Conservation (phyloP, 805 yeast species). For the Komagataella pastoris region DNA sequence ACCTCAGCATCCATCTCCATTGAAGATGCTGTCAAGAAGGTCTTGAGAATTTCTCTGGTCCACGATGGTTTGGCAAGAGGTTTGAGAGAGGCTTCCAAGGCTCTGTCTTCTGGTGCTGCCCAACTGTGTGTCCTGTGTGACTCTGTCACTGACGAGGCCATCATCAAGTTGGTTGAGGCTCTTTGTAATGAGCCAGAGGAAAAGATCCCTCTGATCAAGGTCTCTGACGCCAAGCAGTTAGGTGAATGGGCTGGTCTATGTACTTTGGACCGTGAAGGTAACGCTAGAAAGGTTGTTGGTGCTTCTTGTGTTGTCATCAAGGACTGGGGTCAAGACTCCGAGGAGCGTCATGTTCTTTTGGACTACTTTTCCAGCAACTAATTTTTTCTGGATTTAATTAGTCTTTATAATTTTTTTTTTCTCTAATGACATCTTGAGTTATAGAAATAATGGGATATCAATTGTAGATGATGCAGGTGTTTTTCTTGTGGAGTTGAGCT, state of each 20-base stretch:
- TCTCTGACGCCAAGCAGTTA: conserved; percentile 97
- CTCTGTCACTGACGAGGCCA: conserved; percentile 95
- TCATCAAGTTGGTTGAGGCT: conserved; percentile 97
- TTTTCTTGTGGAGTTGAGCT: background rate
- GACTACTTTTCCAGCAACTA: conserved; percentile 86
- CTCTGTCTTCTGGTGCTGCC: conserved; percentile 94
- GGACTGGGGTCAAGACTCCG: conserved; percentile 99
- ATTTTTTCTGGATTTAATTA: background rate
- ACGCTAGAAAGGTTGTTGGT: conserved; percentile 99
- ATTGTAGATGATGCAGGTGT: background rate
- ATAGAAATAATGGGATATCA: background rate
- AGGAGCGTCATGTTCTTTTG: conserved; percentile 90
- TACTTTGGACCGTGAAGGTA: conserved; percentile 99
- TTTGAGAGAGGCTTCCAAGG: conserved; percentile 99
- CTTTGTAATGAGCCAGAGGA: conserved; percentile 95
- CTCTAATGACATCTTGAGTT: background rate
- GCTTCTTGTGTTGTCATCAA: conserved; percentile 98
- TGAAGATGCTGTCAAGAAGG: conserved; percentile 97
- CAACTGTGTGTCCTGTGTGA: conserved; percentile 95
- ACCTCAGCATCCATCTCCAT: conserved; percentile 82
- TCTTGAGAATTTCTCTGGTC: conserved; percentile 93
- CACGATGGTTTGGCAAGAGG: conserved; percentile 99
- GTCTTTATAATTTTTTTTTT: background rate
- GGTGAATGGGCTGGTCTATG: conserved; percentile 99
- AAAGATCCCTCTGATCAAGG: conserved; percentile 97